These are phyloP conservation scores for Rhynchosporium graminicola DNA, from an alignment of 2,329 filamentous ascomycete species.

Conservation along the genomic window DNA sequence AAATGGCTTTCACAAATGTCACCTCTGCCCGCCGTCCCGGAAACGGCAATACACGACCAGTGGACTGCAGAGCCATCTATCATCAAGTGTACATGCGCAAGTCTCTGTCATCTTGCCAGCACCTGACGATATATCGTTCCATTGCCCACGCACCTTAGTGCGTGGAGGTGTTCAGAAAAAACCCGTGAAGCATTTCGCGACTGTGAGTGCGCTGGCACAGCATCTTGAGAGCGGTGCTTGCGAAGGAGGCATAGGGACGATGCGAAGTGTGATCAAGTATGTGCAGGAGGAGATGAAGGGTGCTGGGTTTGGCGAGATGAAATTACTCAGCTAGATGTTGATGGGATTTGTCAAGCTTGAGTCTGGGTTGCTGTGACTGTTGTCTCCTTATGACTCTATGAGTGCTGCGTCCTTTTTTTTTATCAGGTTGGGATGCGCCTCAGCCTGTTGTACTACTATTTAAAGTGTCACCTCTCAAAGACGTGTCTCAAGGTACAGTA, in stretches of 20 bases:
- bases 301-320: constrained; percentile 17
- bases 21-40: constrained; percentile 15
- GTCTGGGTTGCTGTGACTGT: neutral
- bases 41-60: constrained; percentile 17
- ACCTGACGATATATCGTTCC: constrained; percentile 21
- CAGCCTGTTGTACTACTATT: too few species aligned
- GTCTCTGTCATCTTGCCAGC: neutral
- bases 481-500: too few species aligned
- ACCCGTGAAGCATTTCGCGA: constrained; percentile 17
- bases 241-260: constrained; percentile 19
- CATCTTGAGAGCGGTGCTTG: constrained; percentile 25
- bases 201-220: constrained; percentile 23
- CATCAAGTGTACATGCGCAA: constrained; percentile 11
- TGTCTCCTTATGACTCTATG: too few species aligned
- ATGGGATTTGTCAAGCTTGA: neutral
- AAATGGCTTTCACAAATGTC: neutral
- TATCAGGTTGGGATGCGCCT: too few species aligned
- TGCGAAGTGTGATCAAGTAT: constrained; percentile 17
- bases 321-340: neutral
- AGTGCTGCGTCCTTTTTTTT: too few species aligned
- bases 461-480: too few species aligned
- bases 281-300: constrained; percentile 23
- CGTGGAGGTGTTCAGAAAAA: constrained; percentile 10
- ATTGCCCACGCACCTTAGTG: constrained; percentile 22
- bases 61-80: constrained; percentile 18